phyloP scores from a whole-genome alignment of 129 eudicot genomes.

The Flaveria trinervia region DNA sequence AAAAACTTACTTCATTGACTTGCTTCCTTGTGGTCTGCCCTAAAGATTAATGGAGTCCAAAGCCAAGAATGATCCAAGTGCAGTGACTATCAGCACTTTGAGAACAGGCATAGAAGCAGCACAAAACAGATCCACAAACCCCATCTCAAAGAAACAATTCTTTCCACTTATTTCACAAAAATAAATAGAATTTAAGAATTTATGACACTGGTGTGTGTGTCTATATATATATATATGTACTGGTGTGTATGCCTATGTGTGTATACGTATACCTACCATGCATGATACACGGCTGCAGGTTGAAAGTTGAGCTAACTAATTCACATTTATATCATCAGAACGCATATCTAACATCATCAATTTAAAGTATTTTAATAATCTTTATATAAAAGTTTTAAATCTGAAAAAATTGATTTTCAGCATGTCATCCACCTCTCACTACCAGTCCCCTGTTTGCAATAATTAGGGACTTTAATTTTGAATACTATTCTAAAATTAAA shows the following conservation, averaged over 20 bases:
- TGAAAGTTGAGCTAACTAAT: neutral
- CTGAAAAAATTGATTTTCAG: no score
- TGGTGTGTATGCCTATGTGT: neutral
- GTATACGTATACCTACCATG: neutral
- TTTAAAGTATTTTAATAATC: neutral
- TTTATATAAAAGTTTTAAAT: no score
- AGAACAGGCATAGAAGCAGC: constrained; percentile 60
- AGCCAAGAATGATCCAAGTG: constrained; percentile 48
- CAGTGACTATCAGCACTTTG: constrained; percentile 47
- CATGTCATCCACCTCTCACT: no score
- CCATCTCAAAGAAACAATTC: constrained; percentile 20
- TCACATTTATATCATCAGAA: neutral
- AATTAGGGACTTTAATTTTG: no score
- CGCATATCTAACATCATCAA: neutral
- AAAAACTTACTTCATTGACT: constrained; percentile 46
- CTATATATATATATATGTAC: neutral
- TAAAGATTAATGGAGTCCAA: constrained; percentile 46
- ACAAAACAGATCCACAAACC: constrained; percentile 44
- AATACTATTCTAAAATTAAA: no score
- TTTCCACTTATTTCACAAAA: neutral
- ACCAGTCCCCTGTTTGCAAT: no score
- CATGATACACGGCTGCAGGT: neutral
- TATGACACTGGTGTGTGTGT: neutral
- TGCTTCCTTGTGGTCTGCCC: constrained; percentile 45
- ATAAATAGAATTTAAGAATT: neutral